Conservation (phyloP, 352 stramenopile species). For the Phytophthora pseudosyringae region DNA sequence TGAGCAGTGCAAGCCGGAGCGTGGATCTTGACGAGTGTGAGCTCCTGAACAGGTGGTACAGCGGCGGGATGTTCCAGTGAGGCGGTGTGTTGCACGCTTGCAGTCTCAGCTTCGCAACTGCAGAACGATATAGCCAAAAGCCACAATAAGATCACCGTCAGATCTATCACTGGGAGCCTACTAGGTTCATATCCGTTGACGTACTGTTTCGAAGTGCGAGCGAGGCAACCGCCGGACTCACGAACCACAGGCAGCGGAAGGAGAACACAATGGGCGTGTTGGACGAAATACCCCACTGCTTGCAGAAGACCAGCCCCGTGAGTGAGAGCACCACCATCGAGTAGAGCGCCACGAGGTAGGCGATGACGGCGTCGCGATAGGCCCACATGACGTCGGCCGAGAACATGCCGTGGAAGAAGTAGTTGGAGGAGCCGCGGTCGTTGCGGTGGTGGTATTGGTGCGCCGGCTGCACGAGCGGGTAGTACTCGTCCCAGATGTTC, state of each 20-base stretch:
- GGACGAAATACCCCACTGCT: constrained; percentile 72
- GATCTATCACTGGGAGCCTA: not conserved
- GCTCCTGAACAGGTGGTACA: constrained; percentile 84
- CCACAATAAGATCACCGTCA: constrained; percentile 3
- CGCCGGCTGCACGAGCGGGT: constrained; percentile 84
- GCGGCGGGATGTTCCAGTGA: constrained; percentile 86
- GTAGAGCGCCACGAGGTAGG: constrained; percentile 79
- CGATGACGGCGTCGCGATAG: constrained; percentile 83
- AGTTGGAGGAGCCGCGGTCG: constrained; percentile 75
- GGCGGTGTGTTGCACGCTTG: constrained; percentile 82
- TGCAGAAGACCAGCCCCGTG: constrained; percentile 85
- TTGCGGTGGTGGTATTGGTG: constrained; percentile 84
- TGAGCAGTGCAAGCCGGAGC: constrained; percentile 76
- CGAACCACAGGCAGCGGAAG: constrained; percentile 71
- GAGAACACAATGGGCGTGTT: constrained; percentile 61
- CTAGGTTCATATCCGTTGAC: constrained; percentile 6
- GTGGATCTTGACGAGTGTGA: constrained; percentile 78
- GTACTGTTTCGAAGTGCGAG: constrained; percentile 80
- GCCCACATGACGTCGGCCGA: constrained; percentile 86
- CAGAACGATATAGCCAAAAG: constrained; percentile 22
- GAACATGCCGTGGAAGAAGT: constrained; percentile 91
- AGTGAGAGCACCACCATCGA: constrained; percentile 84
- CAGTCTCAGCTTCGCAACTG: constrained; percentile 72
- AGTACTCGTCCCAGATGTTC: constrained; percentile 91
- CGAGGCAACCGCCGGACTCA: constrained; percentile 73